phyloP scores from a whole-genome alignment of 2,329 filamentous ascomycete species.

The Fonsecaea pugnacius region DNA sequence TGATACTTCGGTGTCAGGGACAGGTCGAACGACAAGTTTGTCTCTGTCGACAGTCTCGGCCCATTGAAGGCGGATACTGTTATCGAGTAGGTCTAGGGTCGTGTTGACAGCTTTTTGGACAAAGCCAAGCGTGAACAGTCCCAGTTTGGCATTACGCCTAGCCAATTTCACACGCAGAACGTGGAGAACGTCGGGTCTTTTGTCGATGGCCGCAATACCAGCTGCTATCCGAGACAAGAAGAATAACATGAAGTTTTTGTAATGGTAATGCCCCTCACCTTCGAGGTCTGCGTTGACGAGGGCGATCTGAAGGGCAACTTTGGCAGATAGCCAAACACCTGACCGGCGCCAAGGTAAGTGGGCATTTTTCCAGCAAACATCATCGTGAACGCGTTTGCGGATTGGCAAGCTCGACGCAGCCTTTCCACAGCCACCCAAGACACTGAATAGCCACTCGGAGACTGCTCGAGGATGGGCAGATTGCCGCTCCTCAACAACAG shows the following conservation, averaged over 20 bases:
- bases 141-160: constrained; percentile 51
- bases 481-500: constrained; percentile 53
- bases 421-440: constrained; percentile 49
- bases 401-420: constrained; percentile 41
- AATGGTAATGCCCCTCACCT: constrained; percentile 40
- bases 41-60: constrained; percentile 22
- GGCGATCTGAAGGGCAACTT: constrained; percentile 55
- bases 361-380: constrained; percentile 52
- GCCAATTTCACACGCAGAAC: constrained; percentile 53
- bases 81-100: constrained; percentile 27
- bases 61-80: constrained; percentile 17
- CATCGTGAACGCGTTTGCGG: constrained; percentile 60
- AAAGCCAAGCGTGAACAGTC: constrained; percentile 17
- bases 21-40: constrained; percentile 11
- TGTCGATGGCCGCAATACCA: constrained; percentile 23
- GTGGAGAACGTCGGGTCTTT: constrained; percentile 42
- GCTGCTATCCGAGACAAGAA: constrained; percentile 49
- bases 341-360: constrained; percentile 57
- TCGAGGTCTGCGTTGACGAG: constrained; percentile 31
- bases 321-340: constrained; percentile 60
- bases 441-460: constrained; percentile 56
- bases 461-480: constrained; percentile 57
- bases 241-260: constrained; percentile 60
- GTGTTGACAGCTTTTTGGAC: constrained; percentile 21
- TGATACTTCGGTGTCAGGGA: constrained; percentile 4